These are phyloP conservation scores for Fusarium siculi DNA, from an alignment of 2,329 filamentous ascomycete genomes.

Conservation along the genomic window DNA sequence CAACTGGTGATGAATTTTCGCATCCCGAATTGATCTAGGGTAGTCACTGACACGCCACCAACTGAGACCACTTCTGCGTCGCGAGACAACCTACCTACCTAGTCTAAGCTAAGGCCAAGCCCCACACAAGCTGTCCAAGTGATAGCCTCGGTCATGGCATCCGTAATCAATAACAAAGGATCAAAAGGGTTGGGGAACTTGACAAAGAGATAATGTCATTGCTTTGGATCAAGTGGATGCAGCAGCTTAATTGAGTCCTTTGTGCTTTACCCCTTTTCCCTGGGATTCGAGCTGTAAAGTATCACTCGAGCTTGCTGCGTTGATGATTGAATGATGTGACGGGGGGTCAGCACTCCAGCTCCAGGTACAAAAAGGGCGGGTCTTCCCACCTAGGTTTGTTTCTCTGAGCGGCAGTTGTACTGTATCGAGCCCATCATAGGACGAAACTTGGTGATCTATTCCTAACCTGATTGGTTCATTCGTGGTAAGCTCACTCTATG, in stretches of 20 bases:
- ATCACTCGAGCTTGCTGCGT: background rate
- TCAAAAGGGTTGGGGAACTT: background rate
- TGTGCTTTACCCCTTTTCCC: background rate
- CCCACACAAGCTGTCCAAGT: conserved; percentile 34
- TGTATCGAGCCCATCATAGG: conserved; percentile 38
- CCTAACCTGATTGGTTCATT: conserved; percentile 22
- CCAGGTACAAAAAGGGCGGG: conserved; percentile 49
- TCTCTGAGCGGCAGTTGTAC: conserved; percentile 36
- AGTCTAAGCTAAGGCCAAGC: background rate
- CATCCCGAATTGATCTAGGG: conserved; percentile 25
- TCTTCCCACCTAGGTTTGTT: conserved; percentile 40
- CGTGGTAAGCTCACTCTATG: conserved; percentile 20
- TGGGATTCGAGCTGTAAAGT: background rate
- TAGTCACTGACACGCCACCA: conserved; percentile 32
- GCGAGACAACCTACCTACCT: background rate
- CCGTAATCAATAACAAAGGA: conserved; percentile 1
- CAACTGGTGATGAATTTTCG: conserved; percentile 8
- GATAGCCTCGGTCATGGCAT: conserved; percentile 29
- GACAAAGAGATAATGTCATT: conserved; percentile 3
- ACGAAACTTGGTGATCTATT: conserved; percentile 21
- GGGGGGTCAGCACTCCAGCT: background rate
- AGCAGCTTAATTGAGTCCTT: background rate
- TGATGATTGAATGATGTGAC: conserved; percentile 38
- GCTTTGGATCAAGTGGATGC: too few relatives aligned
- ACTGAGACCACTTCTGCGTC: conserved; percentile 33